These are phyloP conservation scores for Lentinula boryana DNA, from an alignment of 768 basidiomycete species.

Conservation along the genomic window DNA sequence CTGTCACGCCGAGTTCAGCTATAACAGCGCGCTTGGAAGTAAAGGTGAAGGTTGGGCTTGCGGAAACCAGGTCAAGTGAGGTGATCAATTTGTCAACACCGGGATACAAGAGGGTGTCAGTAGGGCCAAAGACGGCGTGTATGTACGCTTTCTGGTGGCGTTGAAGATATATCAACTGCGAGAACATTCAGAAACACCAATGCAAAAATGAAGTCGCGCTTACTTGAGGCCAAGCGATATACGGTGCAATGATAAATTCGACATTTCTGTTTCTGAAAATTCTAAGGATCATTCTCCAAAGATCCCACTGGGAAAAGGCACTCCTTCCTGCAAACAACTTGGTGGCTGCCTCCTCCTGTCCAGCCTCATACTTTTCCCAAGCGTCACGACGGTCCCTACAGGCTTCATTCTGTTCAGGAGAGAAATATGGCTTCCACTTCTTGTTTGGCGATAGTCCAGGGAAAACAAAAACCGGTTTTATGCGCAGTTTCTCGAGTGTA, in stretches of 20 bases:
- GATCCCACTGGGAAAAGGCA: conserved; percentile 76
- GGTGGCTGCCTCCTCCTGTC: conserved; percentile 85
- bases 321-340: conserved; percentile 75
- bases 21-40: conserved; percentile 72
- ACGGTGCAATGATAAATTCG: conserved; percentile 95
- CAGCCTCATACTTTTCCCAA: conserved; percentile 91
- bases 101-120: conserved; percentile 86
- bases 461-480: conserved; percentile 99
- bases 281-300: conserved; percentile 90
- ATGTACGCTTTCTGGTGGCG: conserved; percentile 91
- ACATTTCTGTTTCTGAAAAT: conserved; percentile 93
- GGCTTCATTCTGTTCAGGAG: conserved; percentile 55
- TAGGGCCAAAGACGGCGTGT: conserved; percentile 88
- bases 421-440: conserved; percentile 59
- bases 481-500: conserved; percentile 80
- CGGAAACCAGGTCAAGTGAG: conserved; percentile 68
- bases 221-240: conserved; percentile 94
- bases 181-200: conserved; percentile 3
- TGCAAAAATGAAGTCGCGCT: conserved; percentile 22
- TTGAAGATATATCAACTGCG: conserved; percentile 88
- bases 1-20: conserved; percentile 52
- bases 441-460: conserved; percentile 79
- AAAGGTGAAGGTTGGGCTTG: conserved; percentile 72
- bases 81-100: conserved; percentile 87
- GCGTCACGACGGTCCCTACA: conserved; percentile 77